Evolutionary conservation across 805 yeast species (phyloP).

Genomic region (Yamadazyma olivae): DNA sequence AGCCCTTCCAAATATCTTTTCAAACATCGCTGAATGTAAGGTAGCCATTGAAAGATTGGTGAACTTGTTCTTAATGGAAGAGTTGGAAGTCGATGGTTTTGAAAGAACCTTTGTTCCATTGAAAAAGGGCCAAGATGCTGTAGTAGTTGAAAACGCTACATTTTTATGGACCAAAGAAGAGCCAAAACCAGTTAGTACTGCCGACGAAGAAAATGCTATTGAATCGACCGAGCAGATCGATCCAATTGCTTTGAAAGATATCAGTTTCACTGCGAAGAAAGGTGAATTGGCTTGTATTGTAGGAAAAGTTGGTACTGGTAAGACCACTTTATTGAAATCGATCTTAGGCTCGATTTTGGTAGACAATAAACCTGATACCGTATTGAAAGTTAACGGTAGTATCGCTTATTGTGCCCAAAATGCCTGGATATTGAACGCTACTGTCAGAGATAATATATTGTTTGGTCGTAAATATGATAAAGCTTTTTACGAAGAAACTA

Average conservation of each 20-base stretch:
- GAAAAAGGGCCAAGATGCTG: constrained; percentile 21
- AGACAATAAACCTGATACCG: constrained; percentile 10
- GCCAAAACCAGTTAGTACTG: constrained; percentile 6
- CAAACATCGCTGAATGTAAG: constrained; percentile 25
- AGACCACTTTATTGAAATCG: constrained; percentile 33
- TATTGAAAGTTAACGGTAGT: constrained; percentile 26
- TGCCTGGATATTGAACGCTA: constrained; percentile 41
- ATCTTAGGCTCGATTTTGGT: constrained; percentile 28
- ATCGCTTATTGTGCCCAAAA: constrained; percentile 40
- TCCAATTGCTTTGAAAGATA: constrained; percentile 27
- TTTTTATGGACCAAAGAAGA: constrained; percentile 24
- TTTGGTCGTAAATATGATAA: constrained; percentile 34
- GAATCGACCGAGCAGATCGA: constrained; percentile 12
- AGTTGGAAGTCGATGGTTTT: constrained; percentile 24
- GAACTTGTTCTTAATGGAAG: constrained; percentile 31
- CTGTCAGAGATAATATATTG: constrained; percentile 37
- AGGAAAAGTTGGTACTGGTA: constrained; percentile 41
- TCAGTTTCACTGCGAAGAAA: constrained; percentile 29
- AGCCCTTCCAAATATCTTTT: constrained; percentile 28
- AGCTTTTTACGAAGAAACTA: constrained; percentile 27
- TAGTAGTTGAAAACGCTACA: constrained; percentile 25
- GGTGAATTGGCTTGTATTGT: constrained; percentile 40
- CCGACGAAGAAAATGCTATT: constrained; percentile 17
- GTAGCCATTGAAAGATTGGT: constrained; percentile 33
- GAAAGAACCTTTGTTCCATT: constrained; percentile 15